Base-by-base conservation (phyloP, 2,329 filamentous ascomycete genomes). In the Botrytis fragariae region DNA sequence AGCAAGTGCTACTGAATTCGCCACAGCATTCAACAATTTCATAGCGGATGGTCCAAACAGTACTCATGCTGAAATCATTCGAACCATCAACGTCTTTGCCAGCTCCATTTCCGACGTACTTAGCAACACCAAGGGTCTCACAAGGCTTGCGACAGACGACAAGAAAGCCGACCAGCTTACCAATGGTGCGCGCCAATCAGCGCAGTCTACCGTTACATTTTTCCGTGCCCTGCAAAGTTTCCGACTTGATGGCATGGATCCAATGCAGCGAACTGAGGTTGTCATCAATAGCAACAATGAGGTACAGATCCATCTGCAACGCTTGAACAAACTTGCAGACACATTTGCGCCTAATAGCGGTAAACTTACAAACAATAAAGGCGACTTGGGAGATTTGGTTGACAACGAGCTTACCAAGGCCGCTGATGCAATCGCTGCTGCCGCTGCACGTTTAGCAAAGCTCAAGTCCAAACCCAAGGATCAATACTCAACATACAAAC, bases 221-320 rank as follows among this genome's bases (percentile, higher is more conserved):
- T 97, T 99, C 90, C 93, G 95, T 67, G 91, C 92, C 72, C 88
- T 99, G 35, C 93, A 97, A 84, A 98, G 95, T 77, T 98, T 97
- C 87, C 91, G 96, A 18, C 87, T 99, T 22, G 95, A 97, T 79
- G 94, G 93, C 73, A 89, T 98, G 82, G 95, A 97, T 77, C 90
- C 93, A 22, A 87, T 97, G 76, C 93, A 97, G 82, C 97, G 97
- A 89, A 97, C 94, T 4, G 95, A 98, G 76, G 94, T 98, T 48
- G 95, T 99, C 72, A 97, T 99, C 84, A 97, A 96, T 84, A 95
- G 93, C 86, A 98, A 97, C 83, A 93, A 97, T 76, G 96, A 99
- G 77, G 95, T 98, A 16, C 93, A 98, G 82, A 92, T 97, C 83
- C 94, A 97, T 78, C 86, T 99, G 70, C 95, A 98, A 84, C 93